phyloP scores from a whole-genome alignment of 2,329 filamentous ascomycete species.

The Pseudocercospora fuligena region DNA sequence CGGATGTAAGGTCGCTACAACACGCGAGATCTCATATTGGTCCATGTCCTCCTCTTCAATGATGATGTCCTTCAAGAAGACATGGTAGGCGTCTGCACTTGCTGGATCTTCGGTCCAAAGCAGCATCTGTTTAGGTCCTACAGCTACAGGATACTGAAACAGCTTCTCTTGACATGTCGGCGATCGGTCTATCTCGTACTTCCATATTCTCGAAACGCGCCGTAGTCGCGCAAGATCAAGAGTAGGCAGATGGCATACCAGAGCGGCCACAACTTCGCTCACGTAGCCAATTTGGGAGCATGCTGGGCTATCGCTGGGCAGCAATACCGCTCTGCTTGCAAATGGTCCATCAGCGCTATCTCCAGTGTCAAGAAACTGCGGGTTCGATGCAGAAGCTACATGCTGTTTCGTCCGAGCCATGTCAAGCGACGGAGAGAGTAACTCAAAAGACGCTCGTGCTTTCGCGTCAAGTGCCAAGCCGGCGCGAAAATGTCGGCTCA shows the following conservation, averaged over 20 bases:
- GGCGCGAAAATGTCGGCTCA: background rate
- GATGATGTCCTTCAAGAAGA: background rate
- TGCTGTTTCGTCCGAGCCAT: background rate
- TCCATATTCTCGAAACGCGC: slow-evolving; percentile 3
- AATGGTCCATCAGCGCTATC: background rate
- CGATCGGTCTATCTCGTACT: slow-evolving; percentile 3
- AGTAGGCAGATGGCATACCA: slow-evolving; percentile 1
- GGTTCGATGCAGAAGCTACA: background rate
- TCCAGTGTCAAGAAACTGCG: background rate
- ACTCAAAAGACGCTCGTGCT: too few relatives aligned
- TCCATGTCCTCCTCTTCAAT: slow-evolving; percentile 4
- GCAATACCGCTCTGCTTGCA: background rate
- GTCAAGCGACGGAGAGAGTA: background rate
- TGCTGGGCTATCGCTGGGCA: background rate
- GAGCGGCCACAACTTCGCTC: background rate
- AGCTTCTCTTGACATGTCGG: background rate
- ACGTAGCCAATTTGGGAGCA: background rate
- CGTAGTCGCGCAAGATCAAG: slow-evolving; percentile 1
- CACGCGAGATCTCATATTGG: background rate
- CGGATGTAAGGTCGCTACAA: background rate
- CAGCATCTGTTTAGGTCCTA: background rate
- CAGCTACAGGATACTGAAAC: background rate
- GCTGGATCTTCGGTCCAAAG: background rate
- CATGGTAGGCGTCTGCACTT: background rate
- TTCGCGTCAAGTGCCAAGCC: background rate